A percentile compares a stretch with the other conserved stretches of the same genome.
Evolutionary conservation across 1,139 yeast species (phyloP).

Genomic region (Hansenula sp.): DNA sequence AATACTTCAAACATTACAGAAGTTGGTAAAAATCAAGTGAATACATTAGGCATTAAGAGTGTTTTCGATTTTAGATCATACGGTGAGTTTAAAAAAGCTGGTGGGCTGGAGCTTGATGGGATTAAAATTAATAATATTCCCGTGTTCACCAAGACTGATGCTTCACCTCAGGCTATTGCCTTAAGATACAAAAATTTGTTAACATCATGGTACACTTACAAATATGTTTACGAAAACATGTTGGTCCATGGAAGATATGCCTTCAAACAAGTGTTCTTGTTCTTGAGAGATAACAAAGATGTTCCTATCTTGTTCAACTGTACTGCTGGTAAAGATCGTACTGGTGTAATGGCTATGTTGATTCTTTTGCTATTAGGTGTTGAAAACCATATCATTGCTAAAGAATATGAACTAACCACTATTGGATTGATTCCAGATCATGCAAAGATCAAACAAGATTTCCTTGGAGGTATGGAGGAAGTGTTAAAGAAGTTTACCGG

Average conservation of each 20-base stretch:
- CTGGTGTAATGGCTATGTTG: conserved; percentile 72
- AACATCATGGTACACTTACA: conserved; percentile 62
- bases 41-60: conserved; percentile 45
- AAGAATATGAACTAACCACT: conserved; percentile 73
- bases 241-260: conserved; percentile 44
- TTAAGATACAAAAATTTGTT: conserved; percentile 51
- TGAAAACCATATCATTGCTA: conserved; percentile 59
- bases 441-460: conserved; percentile 34
- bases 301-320: conserved; percentile 66
- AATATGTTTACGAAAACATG: conserved; percentile 59
- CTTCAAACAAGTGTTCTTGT: conserved; percentile 45
- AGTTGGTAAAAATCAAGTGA: conserved; percentile 39
- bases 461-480: conserved; percentile 22
- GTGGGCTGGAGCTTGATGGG: conserved; percentile 43
- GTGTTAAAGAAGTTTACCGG: conserved; percentile 14
- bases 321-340: conserved; percentile 85
- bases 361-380: conserved; percentile 62
- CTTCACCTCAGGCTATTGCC: conserved; percentile 67
- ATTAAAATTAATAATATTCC: conserved; percentile 57
- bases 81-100: conserved; percentile 53
- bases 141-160: conserved; percentile 50
- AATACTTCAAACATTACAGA: conserved; percentile 48
- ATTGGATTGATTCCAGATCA: conserved; percentile 57
- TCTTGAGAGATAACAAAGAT: conserved; percentile 48
- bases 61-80: conserved; percentile 70